phyloP scores from a whole-genome alignment of 2,329 filamentous ascomycete species.

The Colletotrichum magnum region DNA sequence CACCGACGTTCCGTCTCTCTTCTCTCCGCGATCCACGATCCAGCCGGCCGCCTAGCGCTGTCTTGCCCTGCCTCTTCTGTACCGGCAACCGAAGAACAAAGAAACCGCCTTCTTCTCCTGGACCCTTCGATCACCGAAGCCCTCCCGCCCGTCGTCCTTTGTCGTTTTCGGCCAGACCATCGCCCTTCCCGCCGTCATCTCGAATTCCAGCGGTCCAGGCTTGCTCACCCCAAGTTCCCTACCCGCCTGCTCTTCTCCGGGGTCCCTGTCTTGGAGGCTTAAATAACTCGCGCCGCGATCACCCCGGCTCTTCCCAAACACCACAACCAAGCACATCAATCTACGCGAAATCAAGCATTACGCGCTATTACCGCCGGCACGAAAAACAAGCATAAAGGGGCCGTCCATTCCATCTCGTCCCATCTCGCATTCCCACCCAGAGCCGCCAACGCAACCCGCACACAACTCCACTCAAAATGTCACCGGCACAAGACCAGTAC shows the following conservation, averaged over 20 bases:
- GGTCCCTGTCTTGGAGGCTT: constrained; percentile 28
- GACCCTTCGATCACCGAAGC: constrained; percentile 28
- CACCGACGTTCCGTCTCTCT: not conserved
- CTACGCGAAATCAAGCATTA: constrained; percentile 25
- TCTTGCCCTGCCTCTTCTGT: constrained; percentile 31
- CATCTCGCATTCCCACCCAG: constrained; percentile 14
- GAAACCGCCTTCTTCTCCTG: constrained; percentile 15
- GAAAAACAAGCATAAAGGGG: constrained; percentile 34
- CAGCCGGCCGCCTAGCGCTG: constrained; percentile 34
- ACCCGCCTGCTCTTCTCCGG: constrained; percentile 15
- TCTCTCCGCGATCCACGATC: constrained; percentile 20
- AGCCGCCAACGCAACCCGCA: constrained; percentile 24
- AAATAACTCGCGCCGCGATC: constrained; percentile 35
- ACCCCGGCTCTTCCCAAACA: constrained; percentile 35
- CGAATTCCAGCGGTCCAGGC: constrained; percentile 32
- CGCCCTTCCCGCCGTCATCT: constrained; percentile 21
- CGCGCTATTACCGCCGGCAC: constrained; percentile 16
- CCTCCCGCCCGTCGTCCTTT: constrained; percentile 28
- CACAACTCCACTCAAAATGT: constrained; percentile 31
- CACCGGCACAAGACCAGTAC: constrained; percentile 38
- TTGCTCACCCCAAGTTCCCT: constrained; percentile 15
- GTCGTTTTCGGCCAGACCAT: constrained; percentile 31
- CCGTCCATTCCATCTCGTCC: constrained; percentile 26
- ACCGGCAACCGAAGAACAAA: constrained; percentile 23
- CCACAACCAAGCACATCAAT: constrained; percentile 24